Conservation (phyloP, 768 basidiomycete species). For the Tremella mesenterica region DNA sequence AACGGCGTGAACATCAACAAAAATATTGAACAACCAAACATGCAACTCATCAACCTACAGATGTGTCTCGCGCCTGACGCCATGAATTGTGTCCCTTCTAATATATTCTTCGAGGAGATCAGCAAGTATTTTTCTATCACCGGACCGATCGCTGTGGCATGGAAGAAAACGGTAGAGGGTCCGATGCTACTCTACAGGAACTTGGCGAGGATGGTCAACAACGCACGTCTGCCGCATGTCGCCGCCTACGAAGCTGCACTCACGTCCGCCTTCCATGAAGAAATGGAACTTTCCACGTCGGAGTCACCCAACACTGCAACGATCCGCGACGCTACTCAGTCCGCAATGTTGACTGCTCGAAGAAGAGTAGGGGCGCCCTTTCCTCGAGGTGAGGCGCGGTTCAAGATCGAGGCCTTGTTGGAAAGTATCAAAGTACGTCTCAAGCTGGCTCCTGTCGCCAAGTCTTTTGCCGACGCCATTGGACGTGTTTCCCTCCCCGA, state of each 20-base stretch:
- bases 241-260: slow-evolving; percentile 2
- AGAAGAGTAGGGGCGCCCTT: slow-evolving; percentile 3
- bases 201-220: slow-evolving; percentile 4
- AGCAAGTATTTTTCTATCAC: background rate
- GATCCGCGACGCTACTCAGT: slow-evolving; percentile 41
- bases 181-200: background rate
- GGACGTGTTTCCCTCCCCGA: background rate
- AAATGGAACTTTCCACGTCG: slow-evolving; percentile 1
- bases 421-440: slow-evolving; percentile 53
- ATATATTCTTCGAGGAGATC: background rate
- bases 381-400: slow-evolving; percentile 48
- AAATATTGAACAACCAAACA: background rate
- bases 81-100: background rate
- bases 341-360: slow-evolving; percentile 24
- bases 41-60: background rate
- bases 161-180: background rate
- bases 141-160: slow-evolving; percentile 1
- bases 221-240: slow-evolving; percentile 2
- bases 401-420: slow-evolving; percentile 58
- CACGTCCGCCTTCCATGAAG: background rate
- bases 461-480: slow-evolving; percentile 8
- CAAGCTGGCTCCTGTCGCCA: slow-evolving; percentile 49
- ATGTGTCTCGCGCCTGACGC: background rate
- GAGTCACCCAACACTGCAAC: slow-evolving; percentile 44
- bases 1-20: background rate